Evolutionary conservation across 2,329 filamentous ascomycete genomes (phyloP).

Genomic region (Penicillium sumatraense): DNA sequence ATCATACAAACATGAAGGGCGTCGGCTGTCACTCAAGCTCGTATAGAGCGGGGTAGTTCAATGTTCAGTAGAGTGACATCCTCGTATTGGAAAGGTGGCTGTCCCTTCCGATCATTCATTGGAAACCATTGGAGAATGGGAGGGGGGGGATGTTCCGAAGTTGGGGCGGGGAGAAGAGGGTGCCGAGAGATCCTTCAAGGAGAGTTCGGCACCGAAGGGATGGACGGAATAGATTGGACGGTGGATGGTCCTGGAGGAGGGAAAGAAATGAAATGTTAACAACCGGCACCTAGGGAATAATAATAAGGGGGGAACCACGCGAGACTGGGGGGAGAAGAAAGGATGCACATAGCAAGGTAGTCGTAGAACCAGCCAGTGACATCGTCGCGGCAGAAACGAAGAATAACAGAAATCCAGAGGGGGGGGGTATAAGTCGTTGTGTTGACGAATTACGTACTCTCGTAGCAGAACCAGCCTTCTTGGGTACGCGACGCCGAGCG

Average conservation of each 20-base stretch:
- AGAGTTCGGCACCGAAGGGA: conserved; percentile 23
- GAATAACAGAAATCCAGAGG: not conserved
- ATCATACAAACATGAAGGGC: conserved; percentile 27
- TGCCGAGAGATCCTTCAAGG: conserved; percentile 18
- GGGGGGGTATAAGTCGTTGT: conserved; percentile 1
- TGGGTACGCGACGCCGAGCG: conserved; percentile 53
- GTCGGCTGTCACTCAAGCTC: conserved; percentile 4
- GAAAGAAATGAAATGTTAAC: conserved; percentile 20
- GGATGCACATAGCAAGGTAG: not conserved
- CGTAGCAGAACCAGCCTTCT: conserved; percentile 35
- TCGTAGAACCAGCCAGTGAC: not conserved
- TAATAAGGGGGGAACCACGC: not conserved
- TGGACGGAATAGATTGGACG: conserved; percentile 20
- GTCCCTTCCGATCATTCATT: not conserved
- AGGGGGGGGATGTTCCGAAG: not conserved
- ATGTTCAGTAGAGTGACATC: not conserved
- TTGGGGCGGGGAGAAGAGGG: not conserved
- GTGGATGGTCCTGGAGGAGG: conserved; percentile 20
- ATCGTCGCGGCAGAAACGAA: not conserved
- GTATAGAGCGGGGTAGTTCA: not conserved
- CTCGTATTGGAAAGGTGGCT: not conserved
- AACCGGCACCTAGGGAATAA: conserved; percentile 1
- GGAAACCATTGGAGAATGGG: not conserved
- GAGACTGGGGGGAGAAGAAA: not conserved
- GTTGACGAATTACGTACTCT: conserved; percentile 30